Base-by-base conservation (phyloP, 345 rosid species). In the Melaleuca quinquenervia region DNA sequence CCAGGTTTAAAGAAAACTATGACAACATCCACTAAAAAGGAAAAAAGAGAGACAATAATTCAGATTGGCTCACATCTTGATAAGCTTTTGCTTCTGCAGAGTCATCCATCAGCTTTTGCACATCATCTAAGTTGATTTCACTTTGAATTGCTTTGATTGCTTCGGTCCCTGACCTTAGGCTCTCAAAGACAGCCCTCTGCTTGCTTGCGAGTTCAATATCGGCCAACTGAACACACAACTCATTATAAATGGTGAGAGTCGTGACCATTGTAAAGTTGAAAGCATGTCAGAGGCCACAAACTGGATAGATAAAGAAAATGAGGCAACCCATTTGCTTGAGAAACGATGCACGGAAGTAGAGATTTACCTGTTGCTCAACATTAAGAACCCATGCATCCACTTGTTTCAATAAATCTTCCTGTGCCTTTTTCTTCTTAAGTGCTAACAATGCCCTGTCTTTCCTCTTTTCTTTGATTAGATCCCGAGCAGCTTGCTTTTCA, bases 101-200 rank as follows among this genome's bases (percentile, higher is more conserved):
- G 87, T 97, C 98, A 88, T 97, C 99, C 99, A 97, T 94, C 53
- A 97, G 92, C 90, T 95, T 97, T 62, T 96, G 98, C 89, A 96
- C 98, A 90, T 97, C 99, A 36, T 96, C 98, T 82, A 96, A 85
- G 87, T 94, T 94, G 89, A 97, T 91, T 92, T 95, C 98, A 54
- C 96, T 92, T 91, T 96, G 98, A 82, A 97, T 92, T 32, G 96
- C 98, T 92, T 95, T 97, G 53, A 97, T 93, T 21, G 98, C 98
- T 87, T 89, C 90, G 15, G 84, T 95, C 82, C 98, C 99, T 44
- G 96, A 88, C 91, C 95, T 96, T 86, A 97, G 90, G 87, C 98
- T 95, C 86, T 97, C 98, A 89, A 95, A 97, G 15, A 97, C 99
- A 51, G 98, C 98, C 84, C 92, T 96, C 87, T 96, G 99, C 92